phyloP scores from a whole-genome alignment of 225 moss, liverwort and hornwort genomes.

The Physcomitrellopsis africana region DNA sequence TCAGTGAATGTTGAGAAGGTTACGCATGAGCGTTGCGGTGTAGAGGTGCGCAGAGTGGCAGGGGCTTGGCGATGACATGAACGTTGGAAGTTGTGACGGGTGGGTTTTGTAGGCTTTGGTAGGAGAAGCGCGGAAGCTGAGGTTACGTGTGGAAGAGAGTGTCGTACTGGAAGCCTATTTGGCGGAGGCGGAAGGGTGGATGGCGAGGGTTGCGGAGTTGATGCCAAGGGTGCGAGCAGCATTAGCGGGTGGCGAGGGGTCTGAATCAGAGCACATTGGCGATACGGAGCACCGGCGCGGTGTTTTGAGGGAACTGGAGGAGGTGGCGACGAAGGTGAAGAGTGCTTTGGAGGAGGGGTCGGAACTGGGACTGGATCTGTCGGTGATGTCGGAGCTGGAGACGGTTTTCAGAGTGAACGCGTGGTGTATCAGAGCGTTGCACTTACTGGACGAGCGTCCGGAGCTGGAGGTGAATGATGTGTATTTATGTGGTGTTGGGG shows the following conservation, averaged over 20 bases:
- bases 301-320: constrained; percentile 40
- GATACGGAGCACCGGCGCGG: constrained; percentile 26
- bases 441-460: constrained; percentile 42
- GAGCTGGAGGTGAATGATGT: constrained; percentile 79
- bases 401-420: constrained; percentile 43
- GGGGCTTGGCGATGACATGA: neutral
- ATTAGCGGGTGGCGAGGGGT: constrained; percentile 25
- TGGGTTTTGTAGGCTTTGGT: constrained; percentile 37
- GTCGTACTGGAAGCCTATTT: constrained; percentile 38
- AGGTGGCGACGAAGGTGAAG: constrained; percentile 51
- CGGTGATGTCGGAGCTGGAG: constrained; percentile 70
- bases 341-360: constrained; percentile 56
- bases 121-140: constrained; percentile 37
- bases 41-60: no score
- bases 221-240: constrained; percentile 24
- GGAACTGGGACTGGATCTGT: constrained; percentile 59
- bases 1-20: neutral
- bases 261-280: constrained; percentile 5
- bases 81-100: constrained; percentile 4
- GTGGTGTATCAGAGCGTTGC: constrained; percentile 66
- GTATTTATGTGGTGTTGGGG: no score
- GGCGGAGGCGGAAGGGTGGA: constrained; percentile 54
- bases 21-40: no score
- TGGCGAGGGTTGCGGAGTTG: constrained; percentile 38
- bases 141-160: constrained; percentile 47